These are phyloP conservation scores for Posidonia australis DNA, from an alignment of 106 monocot genomes.

Conservation along the genomic window DNA sequence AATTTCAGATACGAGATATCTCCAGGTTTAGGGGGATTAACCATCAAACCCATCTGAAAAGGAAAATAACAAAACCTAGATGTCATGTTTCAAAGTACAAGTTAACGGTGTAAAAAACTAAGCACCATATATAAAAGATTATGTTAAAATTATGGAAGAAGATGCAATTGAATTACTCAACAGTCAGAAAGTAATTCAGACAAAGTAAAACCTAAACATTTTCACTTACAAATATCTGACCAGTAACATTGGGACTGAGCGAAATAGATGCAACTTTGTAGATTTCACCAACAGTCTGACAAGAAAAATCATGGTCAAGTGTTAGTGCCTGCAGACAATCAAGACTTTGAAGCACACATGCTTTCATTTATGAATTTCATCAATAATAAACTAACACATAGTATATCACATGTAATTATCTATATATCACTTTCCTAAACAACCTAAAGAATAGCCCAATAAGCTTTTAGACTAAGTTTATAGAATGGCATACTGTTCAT, in stretches of 20 bases:
- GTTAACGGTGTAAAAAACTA: not conserved
- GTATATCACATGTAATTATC: no score
- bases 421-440: no score
- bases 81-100: not conserved
- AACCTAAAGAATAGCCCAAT: no score
- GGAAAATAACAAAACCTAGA: not conserved
- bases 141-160: not conserved
- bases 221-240: slow-evolving; percentile 98
- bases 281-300: slow-evolving; percentile 93
- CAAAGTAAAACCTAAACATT: not conserved
- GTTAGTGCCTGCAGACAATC: not conserved
- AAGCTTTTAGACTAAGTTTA: no score
- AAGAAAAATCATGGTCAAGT: not conserved
- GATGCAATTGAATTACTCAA: no score
- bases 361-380: no score
- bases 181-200: not conserved
- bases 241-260: slow-evolving; percentile 94
- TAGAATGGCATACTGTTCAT: not conserved
- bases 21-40: slow-evolving; percentile 94
- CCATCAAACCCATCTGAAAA: slow-evolving; percentile 93
- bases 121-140: no score
- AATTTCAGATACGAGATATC: slow-evolving; percentile 95
- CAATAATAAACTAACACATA: no score
- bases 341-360: not conserved
- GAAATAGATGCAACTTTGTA: slow-evolving; percentile 94